phyloP scores from a whole-genome alignment of 768 basidiomycete genomes.

The Termitomyces titanicus region DNA sequence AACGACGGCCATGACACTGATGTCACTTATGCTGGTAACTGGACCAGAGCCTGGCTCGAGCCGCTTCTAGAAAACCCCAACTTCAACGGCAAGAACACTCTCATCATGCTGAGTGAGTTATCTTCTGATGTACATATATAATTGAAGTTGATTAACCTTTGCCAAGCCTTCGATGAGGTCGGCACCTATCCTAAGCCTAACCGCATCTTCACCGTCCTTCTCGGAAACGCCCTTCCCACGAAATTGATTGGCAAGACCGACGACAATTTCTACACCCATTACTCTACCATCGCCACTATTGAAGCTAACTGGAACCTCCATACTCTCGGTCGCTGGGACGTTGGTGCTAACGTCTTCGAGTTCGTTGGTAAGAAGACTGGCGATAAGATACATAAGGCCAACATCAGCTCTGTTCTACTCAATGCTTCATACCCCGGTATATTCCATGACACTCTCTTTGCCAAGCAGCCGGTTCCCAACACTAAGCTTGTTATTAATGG shows the following conservation, averaged over 20 bases:
- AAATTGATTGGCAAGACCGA: conserved; percentile 44
- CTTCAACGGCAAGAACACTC: conserved; percentile 53
- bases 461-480: conserved; percentile 22
- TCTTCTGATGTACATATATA: neutral
- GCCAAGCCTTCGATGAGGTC: conserved; percentile 53
- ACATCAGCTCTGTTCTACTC: conserved; percentile 13
- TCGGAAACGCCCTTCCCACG: conserved; percentile 41
- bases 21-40: conserved; percentile 42
- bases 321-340: conserved; percentile 47
- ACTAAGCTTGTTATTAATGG: conserved; percentile 23
- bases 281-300: conserved; percentile 52
- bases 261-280: conserved; percentile 57
- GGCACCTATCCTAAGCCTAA: conserved; percentile 40
- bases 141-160: neutral
- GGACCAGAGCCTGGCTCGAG: conserved; percentile 46
- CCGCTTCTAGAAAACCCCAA: conserved; percentile 45
- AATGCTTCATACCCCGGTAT: conserved; percentile 25
- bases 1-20: conserved; percentile 63
- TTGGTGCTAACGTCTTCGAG: conserved; percentile 45
- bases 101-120: conserved; percentile 45
- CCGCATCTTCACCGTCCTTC: conserved; percentile 39
- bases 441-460: conserved; percentile 16
- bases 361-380: conserved; percentile 44
- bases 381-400: conserved; percentile 30
- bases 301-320: conserved; percentile 61